Base-by-base conservation (phyloP, 129 eudicot species). In the Flaveria trinervia region DNA sequence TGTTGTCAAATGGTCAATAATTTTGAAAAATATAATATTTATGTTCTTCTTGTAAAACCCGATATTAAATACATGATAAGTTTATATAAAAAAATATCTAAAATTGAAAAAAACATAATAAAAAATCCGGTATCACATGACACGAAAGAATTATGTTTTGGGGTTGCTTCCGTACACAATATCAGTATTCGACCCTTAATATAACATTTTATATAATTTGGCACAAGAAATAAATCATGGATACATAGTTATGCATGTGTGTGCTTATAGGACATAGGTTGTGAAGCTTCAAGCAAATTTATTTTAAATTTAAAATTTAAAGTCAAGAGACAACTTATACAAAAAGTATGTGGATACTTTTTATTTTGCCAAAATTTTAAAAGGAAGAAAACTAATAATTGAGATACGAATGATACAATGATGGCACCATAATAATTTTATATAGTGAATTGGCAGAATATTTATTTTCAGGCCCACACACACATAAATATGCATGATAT, bases 391-490 rank as follows among this genome's bases (percentile, higher is more conserved):
- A 50, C 5, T 18, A 62, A 75, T 64, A 64, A 76, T 76, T 65
- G 72, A 76, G 68, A 51, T 26, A 45, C 57, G 8, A 78, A 45
- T 56, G 20, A 44, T 68, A 7, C 39, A 55, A 68, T 77, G 71
- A 62, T 75, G 49, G 50, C 71, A 75, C 56, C 39, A 75, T 30
- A 75, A 61, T 44, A 74, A 60, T 75, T 50, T 28, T 78, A 78
- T 23, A 28, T 70, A 10, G 33, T 70, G 82, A 70, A 69, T 70
- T 70, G 82, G 76, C 71, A 78, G 70, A 78, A 78, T 69, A 78
- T 70, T 69, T 56, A 57, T 68, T 36, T 49, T 25, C 25, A 78
- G 76, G 70, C 82, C 71, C 82, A 70, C 76, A 69, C 15, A 59
- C 68, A 13, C 43, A 61, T 61, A 25, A 61, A 23, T 23, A 59